These are phyloP conservation scores for Stephanodiscus minutulus DNA, from an alignment of 108 stramenopile species.

Conservation along the genomic window DNA sequence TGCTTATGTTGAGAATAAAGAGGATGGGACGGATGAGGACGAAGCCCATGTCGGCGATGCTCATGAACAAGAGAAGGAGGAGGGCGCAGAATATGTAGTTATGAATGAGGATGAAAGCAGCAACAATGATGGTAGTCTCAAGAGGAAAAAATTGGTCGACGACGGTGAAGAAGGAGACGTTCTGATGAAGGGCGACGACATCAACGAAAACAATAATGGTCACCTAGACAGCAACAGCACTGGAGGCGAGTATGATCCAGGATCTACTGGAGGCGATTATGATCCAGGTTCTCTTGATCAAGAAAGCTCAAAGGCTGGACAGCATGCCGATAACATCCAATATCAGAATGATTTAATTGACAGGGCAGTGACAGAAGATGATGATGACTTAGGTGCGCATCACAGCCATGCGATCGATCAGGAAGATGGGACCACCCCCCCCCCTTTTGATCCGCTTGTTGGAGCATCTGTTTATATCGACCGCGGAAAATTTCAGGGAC, in stretches of 20 bases:
- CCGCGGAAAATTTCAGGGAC: neutral
- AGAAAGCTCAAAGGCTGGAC: neutral
- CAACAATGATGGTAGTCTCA: neutral
- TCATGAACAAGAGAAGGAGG: neutral
- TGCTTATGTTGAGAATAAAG: slow-evolving; percentile 5
- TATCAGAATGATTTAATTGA: neutral
- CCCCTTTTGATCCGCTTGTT: neutral
- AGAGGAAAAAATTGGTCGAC: neutral
- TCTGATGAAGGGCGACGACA: neutral
- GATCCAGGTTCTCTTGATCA: neutral
- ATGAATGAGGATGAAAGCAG: neutral
- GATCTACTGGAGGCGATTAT: too few relatives aligned
- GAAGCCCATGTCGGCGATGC: neutral
- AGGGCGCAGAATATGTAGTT: neutral
- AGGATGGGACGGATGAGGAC: neutral
- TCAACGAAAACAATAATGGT: neutral
- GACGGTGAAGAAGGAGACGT: neutral
- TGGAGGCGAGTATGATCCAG: neutral
- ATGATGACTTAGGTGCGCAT: neutral
- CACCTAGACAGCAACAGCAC: neutral
- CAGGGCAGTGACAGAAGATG: neutral
- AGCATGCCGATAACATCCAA: neutral
- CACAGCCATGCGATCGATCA: neutral
- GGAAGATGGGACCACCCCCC: neutral
- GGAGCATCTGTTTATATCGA: slow-evolving; percentile 10